Evolutionary conservation across 345 rosid species (phyloP), one percentile per base, ranked within the genome.

Genomic region (Eutrema japonicum): DNA sequence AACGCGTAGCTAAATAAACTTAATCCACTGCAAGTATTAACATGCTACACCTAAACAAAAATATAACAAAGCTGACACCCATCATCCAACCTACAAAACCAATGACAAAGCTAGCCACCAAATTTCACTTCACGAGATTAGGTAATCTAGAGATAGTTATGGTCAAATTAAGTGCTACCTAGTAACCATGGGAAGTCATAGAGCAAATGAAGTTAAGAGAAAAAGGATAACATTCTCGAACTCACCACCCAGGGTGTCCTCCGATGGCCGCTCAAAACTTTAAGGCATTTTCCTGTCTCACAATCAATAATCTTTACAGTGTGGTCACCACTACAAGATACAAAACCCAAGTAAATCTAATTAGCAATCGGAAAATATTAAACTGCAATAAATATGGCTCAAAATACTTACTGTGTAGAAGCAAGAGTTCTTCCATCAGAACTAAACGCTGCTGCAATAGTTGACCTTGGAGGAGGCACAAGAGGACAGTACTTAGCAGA

Each of bases 241-340:
- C 97, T 87, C 84, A 94, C 98, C 93, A 94, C 98, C 98, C 98
- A 94, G 3, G 98, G 98, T 37, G 98, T 94, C 79, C 97, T 85
- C 75, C 95, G 85, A 81, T 94, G 98, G 79, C 98, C 98, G 32
- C 76, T 87, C 82, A 94, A 82, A 67, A 91, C 96, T 82, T 94
- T 94, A 74, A 89, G 84, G 86, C 98, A 94, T 72, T 83, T 85
- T 75, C 97, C 98, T 57, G 88, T 91, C 77, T 87, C 84, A 70
- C 89, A 91, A 80, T 94, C 95, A 80, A 94, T 88, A 68, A 91
- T 86, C 83, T 94, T 94, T 66, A 94, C 96, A 10, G 98, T 91
- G 78, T 91, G 97, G 80, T 94, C 98, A 50, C 98, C 98, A 73
- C 97, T 94, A 80, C 82, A 79, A 76, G 54, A 32, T 33, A 57